These are phyloP conservation scores for Colletotrichum lini DNA, from an alignment of 2,329 filamentous ascomycete species.

Conservation along the genomic window DNA sequence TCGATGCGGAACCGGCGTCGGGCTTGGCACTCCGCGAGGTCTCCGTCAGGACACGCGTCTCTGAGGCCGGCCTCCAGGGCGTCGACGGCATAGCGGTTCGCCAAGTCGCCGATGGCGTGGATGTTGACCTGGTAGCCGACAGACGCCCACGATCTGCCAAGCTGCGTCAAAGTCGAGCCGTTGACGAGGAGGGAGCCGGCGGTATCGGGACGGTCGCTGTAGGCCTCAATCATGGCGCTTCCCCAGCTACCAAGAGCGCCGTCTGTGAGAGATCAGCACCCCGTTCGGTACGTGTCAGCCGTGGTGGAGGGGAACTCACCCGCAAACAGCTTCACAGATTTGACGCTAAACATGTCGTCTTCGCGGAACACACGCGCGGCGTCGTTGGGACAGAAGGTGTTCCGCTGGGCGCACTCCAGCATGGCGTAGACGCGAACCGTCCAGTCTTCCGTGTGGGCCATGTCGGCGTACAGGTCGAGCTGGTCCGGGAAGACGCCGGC, in stretches of 20 bases:
- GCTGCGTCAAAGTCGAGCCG: slow-evolving; percentile 67
- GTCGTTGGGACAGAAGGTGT: slow-evolving; percentile 72
- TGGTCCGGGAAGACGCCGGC: slow-evolving; percentile 73
- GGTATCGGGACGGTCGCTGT: slow-evolving; percentile 73
- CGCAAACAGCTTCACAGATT: slow-evolving; percentile 79
- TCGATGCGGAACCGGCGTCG: slow-evolving; percentile 76
- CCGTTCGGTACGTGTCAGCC: no score
- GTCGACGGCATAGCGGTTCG: slow-evolving; percentile 75
- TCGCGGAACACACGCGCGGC: slow-evolving; percentile 59
- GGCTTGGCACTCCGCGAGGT: slow-evolving; percentile 66
- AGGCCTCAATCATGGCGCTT: slow-evolving; percentile 79
- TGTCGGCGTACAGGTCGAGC: slow-evolving; percentile 66
- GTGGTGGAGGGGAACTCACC: slow-evolving; percentile 58
- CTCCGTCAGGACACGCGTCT: slow-evolving; percentile 63
- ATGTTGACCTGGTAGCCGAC: slow-evolving; percentile 79
- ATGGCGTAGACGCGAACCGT: slow-evolving; percentile 77
- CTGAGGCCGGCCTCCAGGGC: slow-evolving; percentile 71
- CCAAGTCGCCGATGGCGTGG: slow-evolving; percentile 80
- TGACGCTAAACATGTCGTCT: slow-evolving; percentile 69
- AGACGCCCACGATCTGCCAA: slow-evolving; percentile 71
- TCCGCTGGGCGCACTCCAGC: slow-evolving; percentile 75
- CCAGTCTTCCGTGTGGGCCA: slow-evolving; percentile 67
- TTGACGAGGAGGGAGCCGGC: slow-evolving; percentile 78
- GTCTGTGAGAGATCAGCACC: slow-evolving; percentile 59
- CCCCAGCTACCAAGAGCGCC: slow-evolving; percentile 81